Evolutionary conservation across 192 early-diverging fungal species (phyloP).

Genomic region (Cetraspora pellucida): DNA sequence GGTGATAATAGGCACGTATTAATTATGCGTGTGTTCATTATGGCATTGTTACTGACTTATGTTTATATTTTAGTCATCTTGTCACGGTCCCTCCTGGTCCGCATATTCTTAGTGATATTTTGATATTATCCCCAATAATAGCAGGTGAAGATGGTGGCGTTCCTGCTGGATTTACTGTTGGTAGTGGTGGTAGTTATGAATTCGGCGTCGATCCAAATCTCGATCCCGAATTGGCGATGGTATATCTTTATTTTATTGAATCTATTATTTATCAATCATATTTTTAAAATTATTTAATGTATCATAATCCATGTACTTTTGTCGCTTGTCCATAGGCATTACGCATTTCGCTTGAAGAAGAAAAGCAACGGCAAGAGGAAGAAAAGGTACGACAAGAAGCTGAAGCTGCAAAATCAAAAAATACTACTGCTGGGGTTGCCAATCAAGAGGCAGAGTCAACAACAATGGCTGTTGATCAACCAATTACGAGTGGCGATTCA

Average conservation of each 20-base stretch:
- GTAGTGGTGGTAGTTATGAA: constrained; percentile 75
- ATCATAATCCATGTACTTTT: too few species aligned
- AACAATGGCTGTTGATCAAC: constrained; percentile 44
- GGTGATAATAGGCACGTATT: constrained; percentile 78
- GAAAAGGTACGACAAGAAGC: constrained; percentile 89
- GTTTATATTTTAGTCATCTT: constrained; percentile 63
- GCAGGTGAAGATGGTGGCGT: constrained; percentile 82
- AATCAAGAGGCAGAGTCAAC: constrained; percentile 33
- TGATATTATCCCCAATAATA: constrained; percentile 86
- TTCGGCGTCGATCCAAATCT: constrained; percentile 93
- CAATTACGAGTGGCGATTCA: constrained; percentile 27
- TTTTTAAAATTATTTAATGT: neutral
- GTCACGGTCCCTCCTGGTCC: constrained; percentile 92
- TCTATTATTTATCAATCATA: neutral
- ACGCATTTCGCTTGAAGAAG: constrained; percentile 96
- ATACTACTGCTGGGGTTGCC: constrained; percentile 35
- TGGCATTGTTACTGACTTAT: too few species aligned
- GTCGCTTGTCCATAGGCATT: constrained; percentile 59
- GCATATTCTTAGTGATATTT: constrained; percentile 86
- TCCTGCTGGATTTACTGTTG: constrained; percentile 64
- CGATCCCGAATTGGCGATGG: constrained; percentile 92
- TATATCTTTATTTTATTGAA: constrained; percentile 34
- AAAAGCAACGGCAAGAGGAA: constrained; percentile 91
- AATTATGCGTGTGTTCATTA: too few species aligned
- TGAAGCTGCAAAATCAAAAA: constrained; percentile 51